phyloP scores from a whole-genome alignment of 176 grass and related monocot species.

The Metroxylon sagu region DNA sequence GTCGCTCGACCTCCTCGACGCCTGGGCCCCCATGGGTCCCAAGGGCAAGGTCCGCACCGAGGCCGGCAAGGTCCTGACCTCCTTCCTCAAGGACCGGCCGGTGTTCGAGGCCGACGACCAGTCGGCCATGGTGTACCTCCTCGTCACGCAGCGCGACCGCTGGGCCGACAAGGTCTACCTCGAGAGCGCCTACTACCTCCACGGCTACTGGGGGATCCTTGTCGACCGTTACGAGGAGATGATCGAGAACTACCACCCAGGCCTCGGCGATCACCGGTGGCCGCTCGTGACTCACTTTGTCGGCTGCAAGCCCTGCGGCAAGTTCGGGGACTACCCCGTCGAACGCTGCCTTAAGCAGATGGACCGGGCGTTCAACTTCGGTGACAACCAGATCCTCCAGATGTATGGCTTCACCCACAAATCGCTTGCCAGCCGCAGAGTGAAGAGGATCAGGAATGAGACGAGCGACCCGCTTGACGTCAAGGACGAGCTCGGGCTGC shows the following conservation, averaged over 20 bases:
- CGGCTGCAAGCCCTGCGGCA: constrained; percentile 2
- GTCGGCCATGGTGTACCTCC: constrained; percentile 5
- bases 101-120: constrained; percentile 3
- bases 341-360: constrained; percentile 8
- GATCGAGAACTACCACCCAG: constrained; percentile 4
- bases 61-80: constrained; percentile 5
- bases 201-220: background rate
- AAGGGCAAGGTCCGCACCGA: constrained; percentile 1
- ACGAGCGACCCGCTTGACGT: background rate
- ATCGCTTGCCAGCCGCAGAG: background rate
- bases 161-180: constrained; percentile 8
- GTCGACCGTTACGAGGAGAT: constrained; percentile 9
- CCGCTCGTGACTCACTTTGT: constrained; percentile 1
- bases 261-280: constrained; percentile 7
- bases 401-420: constrained; percentile 8
- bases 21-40: constrained; percentile 3
- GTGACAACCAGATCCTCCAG: constrained; percentile 3
- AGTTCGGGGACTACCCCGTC: constrained; percentile 7
- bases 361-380: constrained; percentile 9
- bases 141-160: constrained; percentile 6
- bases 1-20: constrained; percentile 11
- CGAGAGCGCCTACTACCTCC: constrained; percentile 5
- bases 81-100: constrained; percentile 2
- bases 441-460: constrained; percentile 7
- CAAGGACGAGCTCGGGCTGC: constrained; percentile 53